A percentile compares a stretch with the other conserved stretches of the same genome.
phyloP scores from a whole-genome alignment of 805 yeast species.

The Zygotorulaspora sp. region DNA sequence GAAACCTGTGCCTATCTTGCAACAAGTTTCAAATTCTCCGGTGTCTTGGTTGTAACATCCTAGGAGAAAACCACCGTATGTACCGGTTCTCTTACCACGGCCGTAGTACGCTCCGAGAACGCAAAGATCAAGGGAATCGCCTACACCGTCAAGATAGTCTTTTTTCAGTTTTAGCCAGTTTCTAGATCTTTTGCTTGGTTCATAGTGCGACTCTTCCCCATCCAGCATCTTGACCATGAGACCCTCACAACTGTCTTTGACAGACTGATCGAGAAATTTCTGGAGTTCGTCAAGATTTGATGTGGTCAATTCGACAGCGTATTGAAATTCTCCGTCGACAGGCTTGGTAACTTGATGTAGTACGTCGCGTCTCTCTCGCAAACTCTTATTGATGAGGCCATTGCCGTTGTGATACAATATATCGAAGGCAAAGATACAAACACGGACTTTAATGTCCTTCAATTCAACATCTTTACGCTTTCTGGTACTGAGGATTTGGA shows the following conservation, averaged over 20 bases:
- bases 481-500: constrained; percentile 88
- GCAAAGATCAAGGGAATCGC: constrained; percentile 89
- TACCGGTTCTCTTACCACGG: constrained; percentile 89
- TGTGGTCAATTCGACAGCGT: constrained; percentile 71
- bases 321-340: constrained; percentile 73
- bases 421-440: constrained; percentile 91
- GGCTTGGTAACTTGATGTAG: constrained; percentile 53
- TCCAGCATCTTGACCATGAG: constrained; percentile 88
- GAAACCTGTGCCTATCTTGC: constrained; percentile 97
- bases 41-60: constrained; percentile 88
- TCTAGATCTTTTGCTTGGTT: constrained; percentile 90
- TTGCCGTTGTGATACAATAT: constrained; percentile 69
- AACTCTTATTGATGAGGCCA: constrained; percentile 59
- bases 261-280: constrained; percentile 78
- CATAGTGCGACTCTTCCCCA: constrained; percentile 77
- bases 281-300: constrained; percentile 72
- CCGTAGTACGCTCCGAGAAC: constrained; percentile 94
- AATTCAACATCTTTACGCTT: constrained; percentile 89
- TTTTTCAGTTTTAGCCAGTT: constrained; percentile 95
- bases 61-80: constrained; percentile 88
- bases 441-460: constrained; percentile 82
- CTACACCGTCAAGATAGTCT: constrained; percentile 91
- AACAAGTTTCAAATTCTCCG: constrained; percentile 90
- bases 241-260: constrained; percentile 90
- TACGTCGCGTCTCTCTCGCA: constrained; percentile 63